Evolutionary conservation across 2,329 filamentous ascomycete genomes (phyloP), one percentile per base, ranked within the genome.

Genomic region (Arachnomyces sp.): DNA sequence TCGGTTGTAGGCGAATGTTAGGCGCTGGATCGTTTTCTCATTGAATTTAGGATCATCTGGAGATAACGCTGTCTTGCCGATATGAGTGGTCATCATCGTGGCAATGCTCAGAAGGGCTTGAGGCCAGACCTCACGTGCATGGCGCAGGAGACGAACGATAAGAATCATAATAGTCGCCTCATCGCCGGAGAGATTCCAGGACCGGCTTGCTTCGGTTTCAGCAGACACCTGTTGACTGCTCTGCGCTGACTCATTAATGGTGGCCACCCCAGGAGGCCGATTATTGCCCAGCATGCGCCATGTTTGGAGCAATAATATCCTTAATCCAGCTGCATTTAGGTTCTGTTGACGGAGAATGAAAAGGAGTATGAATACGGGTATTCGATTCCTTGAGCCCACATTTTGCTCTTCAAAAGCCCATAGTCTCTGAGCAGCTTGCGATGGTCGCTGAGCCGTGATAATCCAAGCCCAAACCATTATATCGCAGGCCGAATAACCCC

Each of bases 121-220:
- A 2, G 74, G 73, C 65, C 68, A 72, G 11, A 71, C 59, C 32
- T 59, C 53, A 15, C 72, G 67, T 42, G 73, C 72, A 59, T 73
- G 71, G 13, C 66, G 66, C 29, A 76, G 52, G 18, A 78, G 59
- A 15, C 71, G 66, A 36, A 66, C 52, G 37, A 71, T 62, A 21
- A 73, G 54, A 14, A 59, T 52, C 47, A 67, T 57, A 29, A 66
- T 53, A 12, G 53, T 58, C n/a, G 47, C 54, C 21, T 40, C 25
- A 37, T 46, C 43, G 14, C 42, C 39, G 51, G 43, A 34, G 55
- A 51, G 17, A 60, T 45, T 37, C 43, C 42, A 30, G 48, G 48
- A 38, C 40, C 39, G 8, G 32, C 34, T 8, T 46, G 13, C 9
- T 31, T 34, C 2, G 36, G 28, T 7, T 18, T 14, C 11, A 30